Base-by-base conservation (phyloP, 345 rosid genomes). In the Arabidopsis suecica region DNA sequence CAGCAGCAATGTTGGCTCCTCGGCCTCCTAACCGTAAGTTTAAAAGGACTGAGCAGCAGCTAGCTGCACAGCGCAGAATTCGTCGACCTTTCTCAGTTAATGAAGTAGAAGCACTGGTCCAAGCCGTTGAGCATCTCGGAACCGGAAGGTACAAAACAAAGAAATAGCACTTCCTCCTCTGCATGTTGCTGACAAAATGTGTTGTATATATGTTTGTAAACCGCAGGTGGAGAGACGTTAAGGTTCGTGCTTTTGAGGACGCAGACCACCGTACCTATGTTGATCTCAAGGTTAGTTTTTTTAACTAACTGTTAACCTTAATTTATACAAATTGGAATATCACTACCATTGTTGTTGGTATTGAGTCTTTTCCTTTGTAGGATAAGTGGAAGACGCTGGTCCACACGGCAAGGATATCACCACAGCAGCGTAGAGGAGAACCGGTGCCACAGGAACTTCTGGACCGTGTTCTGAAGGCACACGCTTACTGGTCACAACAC, bases 381-480 rank as follows among this genome's bases (percentile, higher is more conserved):
- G 98, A 91, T 84, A 93, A 93, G 71, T 93, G 98, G 98, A 93
- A 93, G 81, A 91, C 97, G 16, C 86, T 93, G 50, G 95, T 93
- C 65, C 98, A 91, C 83, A 93, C 97, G 9, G 97, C 96, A 36
- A 89, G 86, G 78, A 93, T 93, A 87, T 84, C 96, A 12, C 98
- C 97, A 2, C 97, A 89, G 56, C 98, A 93, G 79, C 84, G 98
- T 74, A 85, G 98, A 79, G 98, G 97, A 74, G 95, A 89, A 86
- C 93, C 96, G 0, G 96, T 93, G 10, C 97, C 98, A 0, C 96
- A 93, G 80, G 97, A 88, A 57, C 94, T 93, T 45, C 60, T 93
- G 61, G 93, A 93, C 83, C 80, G 98, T 77, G 98, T 93, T 41
- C 72, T 91, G 4, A 82, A 76, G 2, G 94, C 91, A 0, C 98